These are phyloP conservation scores for Torulaspora quercuum DNA, from an alignment of 805 yeast species.

Conservation along the genomic window DNA sequence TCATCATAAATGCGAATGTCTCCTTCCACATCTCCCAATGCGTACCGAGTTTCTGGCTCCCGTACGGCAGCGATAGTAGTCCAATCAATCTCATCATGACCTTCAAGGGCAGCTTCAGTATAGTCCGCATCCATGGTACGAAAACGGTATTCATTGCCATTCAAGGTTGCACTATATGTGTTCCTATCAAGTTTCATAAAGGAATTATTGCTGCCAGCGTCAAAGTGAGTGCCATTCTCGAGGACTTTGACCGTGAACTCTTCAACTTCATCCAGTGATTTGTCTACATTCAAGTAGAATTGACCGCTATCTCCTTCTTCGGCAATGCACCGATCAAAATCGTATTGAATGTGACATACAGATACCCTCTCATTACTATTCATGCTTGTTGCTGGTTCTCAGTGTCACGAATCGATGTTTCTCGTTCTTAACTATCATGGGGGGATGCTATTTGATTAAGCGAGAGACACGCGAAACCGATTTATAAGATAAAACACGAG, in stretches of 20 bases:
- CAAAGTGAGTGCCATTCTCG: constrained; percentile 20
- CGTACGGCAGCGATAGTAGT: constrained; percentile 39
- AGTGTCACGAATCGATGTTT: too few species aligned
- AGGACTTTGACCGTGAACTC: constrained; percentile 34
- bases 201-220: constrained; percentile 14
- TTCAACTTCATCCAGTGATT: constrained; percentile 21
- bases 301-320: constrained; percentile 33
- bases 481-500: constrained; percentile 2
- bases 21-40: constrained; percentile 40
- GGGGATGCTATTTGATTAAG: too few species aligned
- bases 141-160: constrained; percentile 16
- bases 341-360: constrained; percentile 42
- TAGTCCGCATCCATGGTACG: constrained; percentile 13
- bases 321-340: constrained; percentile 43
- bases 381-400: not conserved
- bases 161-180: constrained; percentile 17
- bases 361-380: constrained; percentile 5
- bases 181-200: constrained; percentile 12
- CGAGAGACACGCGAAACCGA: constrained; percentile 13
- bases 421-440: too few species aligned
- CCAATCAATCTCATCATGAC: constrained; percentile 17
- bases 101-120: constrained; percentile 3
- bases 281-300: constrained; percentile 45
- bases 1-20: constrained; percentile 26
- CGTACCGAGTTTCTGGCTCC: constrained; percentile 23